phyloP scores from a whole-genome alignment of 2,329 filamentous ascomycete genomes.

The Talaromyces sp. region DNA sequence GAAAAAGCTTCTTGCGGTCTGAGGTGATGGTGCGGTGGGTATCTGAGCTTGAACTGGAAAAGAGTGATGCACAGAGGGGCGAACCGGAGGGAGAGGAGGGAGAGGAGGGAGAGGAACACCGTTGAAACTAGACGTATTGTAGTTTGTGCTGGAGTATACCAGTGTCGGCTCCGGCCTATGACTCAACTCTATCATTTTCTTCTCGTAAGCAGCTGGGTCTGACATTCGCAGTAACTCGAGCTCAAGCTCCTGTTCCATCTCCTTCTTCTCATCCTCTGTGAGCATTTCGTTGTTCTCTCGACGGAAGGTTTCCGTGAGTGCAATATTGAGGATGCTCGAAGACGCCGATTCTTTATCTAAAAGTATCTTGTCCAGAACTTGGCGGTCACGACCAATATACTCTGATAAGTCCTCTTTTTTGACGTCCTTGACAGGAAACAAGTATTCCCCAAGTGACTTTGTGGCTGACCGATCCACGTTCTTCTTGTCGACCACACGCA shows the following conservation, averaged over 20 bases:
- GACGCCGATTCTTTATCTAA: constrained; percentile 19
- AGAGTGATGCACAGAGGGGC: background rate
- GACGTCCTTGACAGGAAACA: constrained; percentile 57
- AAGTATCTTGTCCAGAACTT: constrained; percentile 58
- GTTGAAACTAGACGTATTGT: background rate
- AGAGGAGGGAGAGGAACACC: background rate
- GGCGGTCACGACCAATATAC: constrained; percentile 57
- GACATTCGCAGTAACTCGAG: constrained; percentile 41
- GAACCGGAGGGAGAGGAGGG: background rate
- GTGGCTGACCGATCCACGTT: constrained; percentile 67
- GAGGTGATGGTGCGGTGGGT: background rate
- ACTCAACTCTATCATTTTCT: constrained; percentile 19
- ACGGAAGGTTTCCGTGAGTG: constrained; percentile 69
- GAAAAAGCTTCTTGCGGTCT: constrained; percentile 6
- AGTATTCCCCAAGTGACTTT: constrained; percentile 52
- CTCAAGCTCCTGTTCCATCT: constrained; percentile 49
- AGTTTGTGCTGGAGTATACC: constrained; percentile 3
- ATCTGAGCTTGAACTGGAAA: background rate
- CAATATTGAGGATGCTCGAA: constrained; percentile 46
- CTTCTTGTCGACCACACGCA: constrained; percentile 78
- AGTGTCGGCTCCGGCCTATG: background rate
- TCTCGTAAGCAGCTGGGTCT: constrained; percentile 34
- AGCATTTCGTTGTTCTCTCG: constrained; percentile 64
- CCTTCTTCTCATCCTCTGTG: constrained; percentile 58
- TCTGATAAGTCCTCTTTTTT: constrained; percentile 51